Base-by-base conservation (phyloP, 257 asterid species). In the Primulina huaijiensis region DNA sequence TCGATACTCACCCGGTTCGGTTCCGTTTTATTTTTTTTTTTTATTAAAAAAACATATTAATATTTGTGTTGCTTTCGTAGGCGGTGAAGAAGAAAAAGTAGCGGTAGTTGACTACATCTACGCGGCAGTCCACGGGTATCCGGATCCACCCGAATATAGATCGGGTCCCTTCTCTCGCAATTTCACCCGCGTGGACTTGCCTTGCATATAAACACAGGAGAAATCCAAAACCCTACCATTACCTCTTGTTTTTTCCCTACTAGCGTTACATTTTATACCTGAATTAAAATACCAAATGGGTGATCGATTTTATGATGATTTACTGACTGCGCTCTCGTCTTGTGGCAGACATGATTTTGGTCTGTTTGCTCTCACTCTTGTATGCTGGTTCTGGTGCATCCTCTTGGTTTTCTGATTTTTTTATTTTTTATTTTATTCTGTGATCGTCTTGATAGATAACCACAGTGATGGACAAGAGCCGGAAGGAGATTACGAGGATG, bases 401-500 rank as follows among this genome's bases (percentile, higher is more conserved):
- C 3, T 11, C 52, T 40, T 10, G 4, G 17, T 40, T 40, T 40
- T 12, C 52, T 50, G 34, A 7, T 63, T 17, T 19, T 31, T 12
- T 37, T n/a, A n/a, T n/a, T n/a, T n/a, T n/a, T n/a, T n/a, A n/a
- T 35, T 37, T 5, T 30, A 17, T 34, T 75, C 14, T 62, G 64
- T 69, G 69, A 2, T 40, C 43, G 75, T 62, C 72, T 65, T 4
- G 38, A 64, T 73, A 82, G 95, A 81, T 72, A 82, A 72, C 68
- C 65, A 74, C 69, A 62, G 69, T 57, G 86, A 75, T 56, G 95
- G 76, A 1, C 23, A 21, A 21, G 23, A 21, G 23, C 0, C 23
- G 46, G 90, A 83, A 20, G 88, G 80, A 5, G 90, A 80, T 16
- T 78, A 82, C 17, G 89, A 80, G 31, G 88, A 69, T 8, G 90